Conservation (phyloP, 148 eudicot species). For the Cornus controversa region DNA sequence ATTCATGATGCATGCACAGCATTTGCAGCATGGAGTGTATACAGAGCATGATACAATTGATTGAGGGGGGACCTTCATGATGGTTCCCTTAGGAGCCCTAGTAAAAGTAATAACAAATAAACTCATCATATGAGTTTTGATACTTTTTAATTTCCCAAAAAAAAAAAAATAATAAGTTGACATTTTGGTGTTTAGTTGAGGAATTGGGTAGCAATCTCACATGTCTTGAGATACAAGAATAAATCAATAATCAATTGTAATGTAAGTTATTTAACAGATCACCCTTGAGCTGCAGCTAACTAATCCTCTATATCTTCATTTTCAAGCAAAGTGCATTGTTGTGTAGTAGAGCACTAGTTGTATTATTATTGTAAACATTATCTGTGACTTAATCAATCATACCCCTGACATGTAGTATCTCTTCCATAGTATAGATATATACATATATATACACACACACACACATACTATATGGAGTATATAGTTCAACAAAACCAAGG, state of each 20-base stretch:
- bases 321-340: background rate
- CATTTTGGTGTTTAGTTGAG: background rate
- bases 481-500: background rate
- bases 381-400: background rate
- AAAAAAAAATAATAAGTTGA: too few species aligned
- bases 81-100: background rate
- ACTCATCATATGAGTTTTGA: too few species aligned
- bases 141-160: too few species aligned
- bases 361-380: background rate
- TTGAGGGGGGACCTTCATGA: background rate
- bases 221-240: background rate
- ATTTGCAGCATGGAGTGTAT: too few species aligned
- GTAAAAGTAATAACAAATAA: background rate
- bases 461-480: background rate
- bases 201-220: background rate
- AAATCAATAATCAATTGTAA: background rate
- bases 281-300: background rate
- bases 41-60: too few species aligned
- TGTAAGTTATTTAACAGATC: background rate
- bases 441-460: background rate
- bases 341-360: background rate
- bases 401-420: background rate
- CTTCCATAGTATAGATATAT: background rate
- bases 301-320: background rate
- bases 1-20: too few species aligned